A percentile compares a stretch with the other conserved stretches of the same genome.
Evolutionary conservation across 2,329 filamentous ascomycete genomes (phyloP).

Genomic region (Alternaria sp.): DNA sequence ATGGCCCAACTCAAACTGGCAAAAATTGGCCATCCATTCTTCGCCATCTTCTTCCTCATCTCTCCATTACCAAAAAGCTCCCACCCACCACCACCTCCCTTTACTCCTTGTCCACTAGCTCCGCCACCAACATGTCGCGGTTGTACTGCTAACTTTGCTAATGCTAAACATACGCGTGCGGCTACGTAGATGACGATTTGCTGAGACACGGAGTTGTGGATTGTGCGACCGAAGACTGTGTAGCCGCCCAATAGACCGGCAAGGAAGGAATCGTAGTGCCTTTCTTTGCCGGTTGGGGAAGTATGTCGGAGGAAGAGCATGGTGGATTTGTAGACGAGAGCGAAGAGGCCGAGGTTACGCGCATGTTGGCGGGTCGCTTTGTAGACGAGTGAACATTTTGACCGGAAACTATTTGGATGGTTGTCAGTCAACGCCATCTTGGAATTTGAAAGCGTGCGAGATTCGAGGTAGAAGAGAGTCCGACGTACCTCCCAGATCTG

Average conservation of each 20-base stretch:
- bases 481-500: conserved; percentile 82
- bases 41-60: conserved; percentile 51
- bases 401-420: conserved; percentile 64
- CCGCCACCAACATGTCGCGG: conserved; percentile 54
- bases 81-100: conserved; percentile 47
- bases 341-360: conserved; percentile 89
- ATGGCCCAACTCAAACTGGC: conserved; percentile 89
- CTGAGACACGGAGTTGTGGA: conserved; percentile 83
- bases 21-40: conserved; percentile 90
- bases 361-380: conserved; percentile 91
- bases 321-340: conserved; percentile 84
- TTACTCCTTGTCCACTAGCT: conserved; percentile 17
- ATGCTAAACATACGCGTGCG: conserved; percentile 83
- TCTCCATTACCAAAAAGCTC: conserved; percentile 51
- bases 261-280: conserved; percentile 83
- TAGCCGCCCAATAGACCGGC: conserved; percentile 91
- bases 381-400: conserved; percentile 81
- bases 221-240: conserved; percentile 85
- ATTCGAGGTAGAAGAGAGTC: conserved; percentile 4
- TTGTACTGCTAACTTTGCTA: conserved; percentile 84
- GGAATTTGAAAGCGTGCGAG: background rate
- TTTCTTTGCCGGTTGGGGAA: conserved; percentile 62
- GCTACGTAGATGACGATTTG: conserved; percentile 99
- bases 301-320: conserved; percentile 77
- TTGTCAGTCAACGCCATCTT: conserved; percentile 10